These are phyloP conservation scores for Porpolomopsis calyptriformis DNA, from an alignment of 768 basidiomycete species.

Conservation along the genomic window DNA sequence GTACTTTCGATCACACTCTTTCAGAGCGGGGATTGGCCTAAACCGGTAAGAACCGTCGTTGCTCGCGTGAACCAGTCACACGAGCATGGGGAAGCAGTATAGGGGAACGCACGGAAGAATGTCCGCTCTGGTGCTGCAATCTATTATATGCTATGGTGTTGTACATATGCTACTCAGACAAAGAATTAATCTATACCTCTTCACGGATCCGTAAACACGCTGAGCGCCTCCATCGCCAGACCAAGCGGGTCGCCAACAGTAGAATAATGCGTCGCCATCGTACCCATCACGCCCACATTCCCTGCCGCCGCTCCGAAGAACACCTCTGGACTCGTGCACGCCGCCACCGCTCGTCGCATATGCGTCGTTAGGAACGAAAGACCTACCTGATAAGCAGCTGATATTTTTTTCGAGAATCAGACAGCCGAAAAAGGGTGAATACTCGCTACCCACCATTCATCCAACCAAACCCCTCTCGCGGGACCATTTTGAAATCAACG, in stretches of 20 bases:
- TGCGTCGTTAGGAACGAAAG: constrained; percentile 84
- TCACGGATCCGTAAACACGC: constrained; percentile 12
- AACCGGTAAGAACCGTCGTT: too few relatives aligned
- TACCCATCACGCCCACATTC: too few relatives aligned
- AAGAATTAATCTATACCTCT: too few relatives aligned
- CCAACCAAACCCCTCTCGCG: constrained; percentile 97
- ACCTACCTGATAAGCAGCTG: constrained; percentile 96
- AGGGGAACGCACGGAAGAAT: too few relatives aligned
- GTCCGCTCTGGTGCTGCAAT: too few relatives aligned
- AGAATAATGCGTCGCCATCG: constrained; percentile 27
- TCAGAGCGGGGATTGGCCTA: too few relatives aligned
- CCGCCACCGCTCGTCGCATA: constrained; percentile 91
- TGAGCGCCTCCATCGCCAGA: constrained; percentile 52
- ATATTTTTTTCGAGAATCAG: constrained; percentile 5
- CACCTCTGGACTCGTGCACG: constrained; percentile 87
- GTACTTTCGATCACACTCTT: too few relatives aligned
- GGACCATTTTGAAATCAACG: constrained; percentile 95
- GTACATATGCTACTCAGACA: too few relatives aligned
- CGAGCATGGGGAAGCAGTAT: too few relatives aligned
- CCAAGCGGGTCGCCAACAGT: constrained; percentile 46
- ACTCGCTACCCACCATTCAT: constrained; percentile 65
- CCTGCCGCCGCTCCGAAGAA: constrained; percentile 78
- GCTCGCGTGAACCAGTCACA: too few relatives aligned
- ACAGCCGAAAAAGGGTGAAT: neutral
- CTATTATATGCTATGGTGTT: too few relatives aligned